Conservation (phyloP, 345 rosid genomes). For the Citrus sp. region DNA sequence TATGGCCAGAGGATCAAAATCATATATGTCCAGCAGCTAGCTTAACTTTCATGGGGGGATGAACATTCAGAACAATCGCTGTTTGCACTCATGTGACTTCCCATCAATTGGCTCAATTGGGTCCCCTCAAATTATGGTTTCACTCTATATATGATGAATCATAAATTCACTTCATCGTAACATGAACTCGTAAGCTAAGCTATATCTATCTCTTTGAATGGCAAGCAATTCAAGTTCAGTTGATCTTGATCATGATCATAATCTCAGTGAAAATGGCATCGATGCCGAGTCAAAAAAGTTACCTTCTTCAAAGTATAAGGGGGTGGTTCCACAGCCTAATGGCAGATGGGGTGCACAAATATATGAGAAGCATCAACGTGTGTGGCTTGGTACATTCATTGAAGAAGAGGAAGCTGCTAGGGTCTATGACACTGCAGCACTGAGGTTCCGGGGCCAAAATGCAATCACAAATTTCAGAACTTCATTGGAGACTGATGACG, state of each 20-base stretch:
- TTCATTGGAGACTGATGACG: constrained; percentile 1
- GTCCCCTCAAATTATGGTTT: background rate
- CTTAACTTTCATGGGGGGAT: constrained; percentile 15
- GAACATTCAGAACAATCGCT: background rate
- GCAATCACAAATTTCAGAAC: constrained; percentile 47
- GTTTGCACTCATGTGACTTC: constrained; percentile 3
- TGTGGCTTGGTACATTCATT: constrained; percentile 59
- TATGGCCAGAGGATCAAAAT: too few relatives aligned
- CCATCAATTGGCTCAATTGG: background rate
- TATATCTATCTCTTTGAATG: background rate
- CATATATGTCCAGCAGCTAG: background rate
- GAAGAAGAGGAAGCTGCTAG: constrained; percentile 56
- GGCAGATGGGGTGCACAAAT: constrained; percentile 65
- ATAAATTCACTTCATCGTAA: background rate
- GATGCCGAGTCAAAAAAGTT: constrained; percentile 31
- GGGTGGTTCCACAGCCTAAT: constrained; percentile 57
- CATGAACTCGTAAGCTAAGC: background rate
- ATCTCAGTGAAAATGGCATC: background rate
- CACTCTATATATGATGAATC: background rate
- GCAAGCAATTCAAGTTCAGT: background rate
- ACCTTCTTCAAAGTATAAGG: constrained; percentile 43
- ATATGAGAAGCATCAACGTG: constrained; percentile 58
- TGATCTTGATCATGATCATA: background rate
- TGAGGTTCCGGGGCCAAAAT: constrained; percentile 52
- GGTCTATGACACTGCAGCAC: constrained; percentile 51